Evolutionary conservation across 768 basidiomycete genomes (phyloP).

Genomic region (Amanita molliuscula): DNA sequence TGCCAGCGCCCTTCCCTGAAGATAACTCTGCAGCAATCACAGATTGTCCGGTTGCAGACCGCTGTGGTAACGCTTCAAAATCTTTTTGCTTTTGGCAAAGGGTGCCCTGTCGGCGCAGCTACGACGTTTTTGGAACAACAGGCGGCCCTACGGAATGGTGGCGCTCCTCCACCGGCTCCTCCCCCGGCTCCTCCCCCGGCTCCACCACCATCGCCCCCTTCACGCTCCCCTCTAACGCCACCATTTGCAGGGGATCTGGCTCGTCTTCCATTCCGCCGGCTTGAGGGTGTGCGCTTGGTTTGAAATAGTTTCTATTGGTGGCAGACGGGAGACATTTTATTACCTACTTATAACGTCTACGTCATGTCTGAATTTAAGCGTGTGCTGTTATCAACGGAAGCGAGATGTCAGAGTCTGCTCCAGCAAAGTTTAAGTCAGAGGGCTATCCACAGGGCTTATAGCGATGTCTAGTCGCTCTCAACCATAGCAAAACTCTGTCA

Average conservation of each 20-base stretch:
- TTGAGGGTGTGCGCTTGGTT: slow-evolving; percentile 60
- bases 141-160: background rate
- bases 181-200: too few relatives aligned
- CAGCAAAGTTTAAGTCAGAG: slow-evolving; percentile 35
- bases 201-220: too few relatives aligned
- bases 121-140: slow-evolving; percentile 41
- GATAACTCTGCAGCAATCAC: slow-evolving; percentile 43
- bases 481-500: slow-evolving; percentile 48
- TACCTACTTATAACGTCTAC: too few relatives aligned
- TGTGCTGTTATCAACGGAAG: background rate
- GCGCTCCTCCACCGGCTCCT: too few relatives aligned
- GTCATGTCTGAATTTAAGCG: too few relatives aligned
- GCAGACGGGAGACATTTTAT: too few relatives aligned
- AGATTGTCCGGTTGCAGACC: slow-evolving; percentile 48
- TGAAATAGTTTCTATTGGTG: slow-evolving; percentile 23
- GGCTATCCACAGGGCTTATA: slow-evolving; percentile 67
- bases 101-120: slow-evolving; percentile 56
- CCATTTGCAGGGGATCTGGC: slow-evolving; percentile 3
- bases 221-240: background rate
- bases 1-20: slow-evolving; percentile 52
- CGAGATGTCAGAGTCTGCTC: background rate
- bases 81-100: slow-evolving; percentile 53
- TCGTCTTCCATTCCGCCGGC: too few relatives aligned
- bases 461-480: slow-evolving; percentile 85
- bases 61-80: slow-evolving; percentile 62